These are phyloP conservation scores for Naganishia sp. DNA, from an alignment of 1,284 basidiomycete genomes.

Conservation along the genomic window DNA sequence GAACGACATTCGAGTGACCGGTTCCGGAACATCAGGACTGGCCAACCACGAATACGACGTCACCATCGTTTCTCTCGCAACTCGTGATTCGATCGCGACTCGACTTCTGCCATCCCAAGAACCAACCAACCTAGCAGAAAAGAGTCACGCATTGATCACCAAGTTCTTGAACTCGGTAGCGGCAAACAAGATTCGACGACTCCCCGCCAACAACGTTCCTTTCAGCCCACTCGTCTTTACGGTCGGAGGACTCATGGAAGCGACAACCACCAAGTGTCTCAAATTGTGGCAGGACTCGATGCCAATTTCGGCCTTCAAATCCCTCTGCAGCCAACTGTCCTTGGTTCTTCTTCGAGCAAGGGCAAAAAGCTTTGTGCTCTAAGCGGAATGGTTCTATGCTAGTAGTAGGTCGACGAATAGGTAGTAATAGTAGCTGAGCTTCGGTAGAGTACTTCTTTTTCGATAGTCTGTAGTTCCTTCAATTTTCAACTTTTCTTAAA, in stretches of 20 bases:
- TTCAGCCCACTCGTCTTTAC: conserved; percentile 9
- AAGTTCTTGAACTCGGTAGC: not conserved
- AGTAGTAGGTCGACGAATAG: too few relatives aligned
- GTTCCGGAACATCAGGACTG: not conserved
- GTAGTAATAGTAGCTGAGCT: too few relatives aligned
- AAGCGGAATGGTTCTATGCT: too few relatives aligned
- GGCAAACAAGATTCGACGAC: not conserved
- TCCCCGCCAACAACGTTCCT: conserved; percentile 1
- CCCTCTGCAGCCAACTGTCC: conserved; percentile 2
- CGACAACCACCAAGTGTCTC: not conserved
- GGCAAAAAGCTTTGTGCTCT: not conserved
- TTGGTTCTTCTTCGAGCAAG: conserved; percentile 6
- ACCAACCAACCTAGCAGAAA: conserved; percentile 1
- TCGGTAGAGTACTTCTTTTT: not conserved
- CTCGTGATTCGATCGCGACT: not conserved
- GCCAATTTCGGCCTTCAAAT: not conserved
- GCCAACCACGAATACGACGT: conserved; percentile 14
- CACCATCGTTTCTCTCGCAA: not conserved
- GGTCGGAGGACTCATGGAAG: conserved; percentile 11
- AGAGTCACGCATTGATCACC: not conserved
- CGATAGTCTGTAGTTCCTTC: not conserved
- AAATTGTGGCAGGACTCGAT: conserved; percentile 1
- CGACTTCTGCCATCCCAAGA: not conserved
- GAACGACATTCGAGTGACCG: conserved; percentile 9
- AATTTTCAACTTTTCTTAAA: not conserved